These are phyloP conservation scores for Trichoderma cornu-damae DNA, from an alignment of 2,329 filamentous ascomycete genomes.

Conservation along the genomic window DNA sequence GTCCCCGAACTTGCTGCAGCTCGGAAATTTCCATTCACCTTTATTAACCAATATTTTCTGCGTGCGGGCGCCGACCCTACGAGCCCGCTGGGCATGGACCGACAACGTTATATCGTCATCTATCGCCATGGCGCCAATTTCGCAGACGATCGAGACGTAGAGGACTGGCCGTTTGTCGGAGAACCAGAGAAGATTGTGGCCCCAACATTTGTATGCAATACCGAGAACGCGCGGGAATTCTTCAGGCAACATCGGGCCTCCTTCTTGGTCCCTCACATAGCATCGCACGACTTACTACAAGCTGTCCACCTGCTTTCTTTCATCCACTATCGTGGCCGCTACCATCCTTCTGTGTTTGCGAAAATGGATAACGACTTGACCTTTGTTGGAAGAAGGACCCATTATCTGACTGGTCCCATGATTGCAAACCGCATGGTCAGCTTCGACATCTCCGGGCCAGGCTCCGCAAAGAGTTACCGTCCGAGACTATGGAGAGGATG, in stretches of 20 bases:
- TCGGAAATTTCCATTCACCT: background rate
- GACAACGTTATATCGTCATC: background rate
- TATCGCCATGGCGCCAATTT: background rate
- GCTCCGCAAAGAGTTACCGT: background rate
- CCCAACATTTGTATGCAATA: background rate
- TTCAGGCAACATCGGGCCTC: background rate
- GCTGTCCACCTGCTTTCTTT: constrained; percentile 22
- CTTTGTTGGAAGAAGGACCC: constrained; percentile 21
- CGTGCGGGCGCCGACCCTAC: background rate
- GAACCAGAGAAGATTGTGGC: background rate
- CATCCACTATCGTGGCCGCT: constrained; percentile 23
- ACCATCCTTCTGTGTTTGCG: constrained; percentile 15
- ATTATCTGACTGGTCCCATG: constrained; percentile 21
- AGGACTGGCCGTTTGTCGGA: background rate
- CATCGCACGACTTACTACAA: constrained; percentile 21
- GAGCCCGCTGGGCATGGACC: background rate
- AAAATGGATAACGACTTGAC: constrained; percentile 21
- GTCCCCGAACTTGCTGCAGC: background rate
- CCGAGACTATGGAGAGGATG: background rate
- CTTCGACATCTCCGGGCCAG: constrained; percentile 1
- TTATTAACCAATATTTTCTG: background rate
- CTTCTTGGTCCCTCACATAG: constrained; percentile 26
- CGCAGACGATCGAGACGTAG: background rate
- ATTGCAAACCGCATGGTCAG: background rate
- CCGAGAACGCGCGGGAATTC: background rate